phyloP scores from a whole-genome alignment of 2,329 filamentous ascomycete species.

The Alternaria tenuissima region DNA sequence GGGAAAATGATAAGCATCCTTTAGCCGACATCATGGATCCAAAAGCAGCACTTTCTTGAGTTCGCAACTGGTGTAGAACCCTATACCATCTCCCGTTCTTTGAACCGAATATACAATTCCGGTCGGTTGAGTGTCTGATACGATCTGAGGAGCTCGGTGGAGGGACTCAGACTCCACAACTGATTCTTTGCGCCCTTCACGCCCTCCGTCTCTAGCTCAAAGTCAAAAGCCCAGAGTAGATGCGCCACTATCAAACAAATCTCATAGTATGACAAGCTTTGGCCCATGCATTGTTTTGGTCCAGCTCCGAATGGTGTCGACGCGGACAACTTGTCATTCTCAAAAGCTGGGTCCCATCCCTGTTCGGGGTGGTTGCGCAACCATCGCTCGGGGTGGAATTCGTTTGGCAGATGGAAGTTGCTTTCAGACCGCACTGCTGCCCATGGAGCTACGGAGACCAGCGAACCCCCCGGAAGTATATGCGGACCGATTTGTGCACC shows the following conservation, averaged over 20 bases:
- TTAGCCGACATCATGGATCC: neutral
- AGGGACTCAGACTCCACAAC: neutral
- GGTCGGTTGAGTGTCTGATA: slow-evolving; percentile 1
- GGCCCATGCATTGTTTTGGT: slow-evolving; percentile 1
- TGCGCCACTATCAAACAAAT: neutral
- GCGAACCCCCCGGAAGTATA: neutral
- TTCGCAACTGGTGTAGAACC: neutral
- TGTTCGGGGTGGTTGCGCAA: neutral
- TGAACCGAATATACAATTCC: neutral
- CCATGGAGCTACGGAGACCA: neutral
- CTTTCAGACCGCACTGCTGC: neutral
- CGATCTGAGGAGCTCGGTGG: neutral
- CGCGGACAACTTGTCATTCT: neutral
- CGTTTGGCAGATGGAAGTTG: neutral
- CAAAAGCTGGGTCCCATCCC: neutral
- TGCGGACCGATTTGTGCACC: neutral
- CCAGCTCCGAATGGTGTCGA: neutral
- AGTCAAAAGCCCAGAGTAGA: neutral
- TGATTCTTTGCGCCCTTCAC: neutral
- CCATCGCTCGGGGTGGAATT: slow-evolving; percentile 3
- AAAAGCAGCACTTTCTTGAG: neutral
- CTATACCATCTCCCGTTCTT: neutral
- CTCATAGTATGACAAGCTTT: neutral
- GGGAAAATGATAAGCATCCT: no score
- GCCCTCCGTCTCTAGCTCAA: neutral